Conservation (phyloP, 1,284 basidiomycete species). For the Sutorius eximius region DNA sequence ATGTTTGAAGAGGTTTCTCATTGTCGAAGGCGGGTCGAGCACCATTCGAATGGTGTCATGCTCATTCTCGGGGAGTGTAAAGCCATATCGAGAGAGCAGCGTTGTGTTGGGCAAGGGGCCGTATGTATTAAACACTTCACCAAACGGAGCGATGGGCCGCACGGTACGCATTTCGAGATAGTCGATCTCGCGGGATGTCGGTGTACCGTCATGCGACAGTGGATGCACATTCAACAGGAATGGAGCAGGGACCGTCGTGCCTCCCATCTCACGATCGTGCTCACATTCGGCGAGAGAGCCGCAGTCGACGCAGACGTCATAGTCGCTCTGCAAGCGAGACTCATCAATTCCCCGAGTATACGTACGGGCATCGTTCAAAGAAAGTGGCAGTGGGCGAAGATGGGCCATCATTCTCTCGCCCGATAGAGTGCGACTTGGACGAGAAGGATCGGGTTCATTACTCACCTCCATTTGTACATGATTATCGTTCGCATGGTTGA, state of each 20-base stretch:
- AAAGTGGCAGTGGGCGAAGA: constrained; percentile 1
- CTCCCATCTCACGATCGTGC: constrained; percentile 56
- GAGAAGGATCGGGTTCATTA: constrained; percentile 20
- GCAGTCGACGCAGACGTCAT: constrained; percentile 79
- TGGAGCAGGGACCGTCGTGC: neutral
- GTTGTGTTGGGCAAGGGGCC: constrained; percentile 44
- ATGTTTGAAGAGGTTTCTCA: constrained; percentile 10
- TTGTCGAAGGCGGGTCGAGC: constrained; percentile 18
- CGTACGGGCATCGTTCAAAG: constrained; percentile 2
- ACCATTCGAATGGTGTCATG: constrained; percentile 33
- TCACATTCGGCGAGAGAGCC: constrained; percentile 72
- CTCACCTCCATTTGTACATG: constrained; percentile 76
- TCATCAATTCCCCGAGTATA: constrained; percentile 14
- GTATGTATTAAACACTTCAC: constrained; percentile 87
- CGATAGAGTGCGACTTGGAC: constrained; percentile 23
- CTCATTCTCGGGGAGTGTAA: constrained; percentile 37
- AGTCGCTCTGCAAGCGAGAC: constrained; percentile 63
- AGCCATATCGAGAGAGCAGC: constrained; percentile 37
- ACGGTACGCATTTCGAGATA: constrained; percentile 70
- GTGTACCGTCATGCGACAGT: constrained; percentile 7
- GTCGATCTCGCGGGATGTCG: constrained; percentile 33
- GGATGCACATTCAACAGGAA: constrained; percentile 7
- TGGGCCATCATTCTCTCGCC: constrained; percentile 1
- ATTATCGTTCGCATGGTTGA: constrained; percentile 79
- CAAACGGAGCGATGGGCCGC: constrained; percentile 46